phyloP scores from a whole-genome alignment of 1,284 basidiomycete species.

The Volvariella volvacea region DNA sequence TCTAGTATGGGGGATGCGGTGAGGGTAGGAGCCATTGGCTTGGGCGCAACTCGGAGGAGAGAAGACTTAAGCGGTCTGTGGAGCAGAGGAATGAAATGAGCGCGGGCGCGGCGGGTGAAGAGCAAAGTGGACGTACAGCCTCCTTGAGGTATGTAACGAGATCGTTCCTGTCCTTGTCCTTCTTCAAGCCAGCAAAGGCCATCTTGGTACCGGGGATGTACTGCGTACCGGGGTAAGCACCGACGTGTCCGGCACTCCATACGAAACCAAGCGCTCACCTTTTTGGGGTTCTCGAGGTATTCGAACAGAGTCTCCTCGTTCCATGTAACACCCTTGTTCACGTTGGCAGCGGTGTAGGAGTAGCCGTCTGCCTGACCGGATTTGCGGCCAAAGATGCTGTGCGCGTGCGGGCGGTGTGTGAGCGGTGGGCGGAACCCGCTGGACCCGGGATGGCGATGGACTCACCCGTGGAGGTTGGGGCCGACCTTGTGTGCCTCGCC shows the following conservation, averaged over 20 bases:
- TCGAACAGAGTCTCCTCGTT: conserved; percentile 85
- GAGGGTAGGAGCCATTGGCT: too few relatives aligned
- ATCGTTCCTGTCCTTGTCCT: conserved; percentile 93
- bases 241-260: background rate
- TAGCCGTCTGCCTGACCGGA: conserved; percentile 84
- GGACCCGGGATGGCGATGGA: conserved; percentile 13
- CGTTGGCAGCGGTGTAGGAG: conserved; percentile 94
- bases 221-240: too few relatives aligned
- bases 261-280: conserved; percentile 44
- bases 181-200: conserved; percentile 97
- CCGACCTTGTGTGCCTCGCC: conserved; percentile 88
- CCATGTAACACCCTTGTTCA: conserved; percentile 93
- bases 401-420: background rate
- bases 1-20: too few relatives aligned
- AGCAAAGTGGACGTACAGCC: conserved; percentile 35
- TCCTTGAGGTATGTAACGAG: conserved; percentile 77
- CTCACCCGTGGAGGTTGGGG: conserved; percentile 88
- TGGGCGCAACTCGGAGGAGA: too few relatives aligned
- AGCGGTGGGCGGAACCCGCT: background rate
- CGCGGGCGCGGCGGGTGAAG: too few relatives aligned
- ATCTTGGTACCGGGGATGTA: conserved; percentile 97
- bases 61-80: too few relatives aligned
- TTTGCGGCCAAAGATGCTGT: conserved; percentile 79
- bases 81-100: too few relatives aligned
- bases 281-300: conserved; percentile 96